Percentiles rank a stretch among this genome's conserved stretches.
Evolutionary conservation across 2,329 filamentous ascomycete species (phyloP).

Genomic region (Trichoderma simmonsii): DNA sequence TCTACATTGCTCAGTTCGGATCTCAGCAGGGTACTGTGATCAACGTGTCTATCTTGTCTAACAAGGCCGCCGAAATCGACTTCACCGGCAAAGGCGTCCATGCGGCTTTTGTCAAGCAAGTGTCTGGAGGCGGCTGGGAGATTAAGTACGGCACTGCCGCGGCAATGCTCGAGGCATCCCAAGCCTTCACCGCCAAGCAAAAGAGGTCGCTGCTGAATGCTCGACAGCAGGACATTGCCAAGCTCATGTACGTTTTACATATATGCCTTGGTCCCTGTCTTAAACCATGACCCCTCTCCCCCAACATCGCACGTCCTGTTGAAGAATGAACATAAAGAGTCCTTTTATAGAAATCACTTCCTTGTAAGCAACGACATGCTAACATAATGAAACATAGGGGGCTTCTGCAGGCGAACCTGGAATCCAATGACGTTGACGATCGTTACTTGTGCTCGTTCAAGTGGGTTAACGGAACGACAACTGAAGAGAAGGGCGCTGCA

Average conservation of each 20-base stretch:
- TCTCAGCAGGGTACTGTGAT: background rate
- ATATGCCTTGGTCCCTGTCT: background rate
- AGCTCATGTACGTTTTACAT: background rate
- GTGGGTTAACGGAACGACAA: background rate
- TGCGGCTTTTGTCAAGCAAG: background rate
- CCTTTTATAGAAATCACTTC: background rate
- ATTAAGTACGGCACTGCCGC: background rate
- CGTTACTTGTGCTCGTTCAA: background rate
- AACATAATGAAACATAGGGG: background rate
- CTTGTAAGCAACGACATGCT: background rate
- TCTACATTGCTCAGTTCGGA: background rate
- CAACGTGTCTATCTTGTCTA: background rate
- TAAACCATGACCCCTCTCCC: too few relatives aligned
- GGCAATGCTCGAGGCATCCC: background rate
- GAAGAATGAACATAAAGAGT: background rate
- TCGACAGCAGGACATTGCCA: background rate
- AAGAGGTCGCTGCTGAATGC: background rate
- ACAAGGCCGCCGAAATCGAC: background rate
- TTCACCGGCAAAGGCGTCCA: background rate
- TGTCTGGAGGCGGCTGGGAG: background rate
- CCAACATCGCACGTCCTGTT: background rate
- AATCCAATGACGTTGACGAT: background rate
- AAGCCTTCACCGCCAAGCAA: background rate
- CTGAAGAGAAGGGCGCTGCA: background rate
- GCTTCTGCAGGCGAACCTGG: background rate